A percentile compares a stretch with the other conserved stretches of the same genome.
Conservation (phyloP, 177 flowering plant species). For the Telopea speciosissima region DNA sequence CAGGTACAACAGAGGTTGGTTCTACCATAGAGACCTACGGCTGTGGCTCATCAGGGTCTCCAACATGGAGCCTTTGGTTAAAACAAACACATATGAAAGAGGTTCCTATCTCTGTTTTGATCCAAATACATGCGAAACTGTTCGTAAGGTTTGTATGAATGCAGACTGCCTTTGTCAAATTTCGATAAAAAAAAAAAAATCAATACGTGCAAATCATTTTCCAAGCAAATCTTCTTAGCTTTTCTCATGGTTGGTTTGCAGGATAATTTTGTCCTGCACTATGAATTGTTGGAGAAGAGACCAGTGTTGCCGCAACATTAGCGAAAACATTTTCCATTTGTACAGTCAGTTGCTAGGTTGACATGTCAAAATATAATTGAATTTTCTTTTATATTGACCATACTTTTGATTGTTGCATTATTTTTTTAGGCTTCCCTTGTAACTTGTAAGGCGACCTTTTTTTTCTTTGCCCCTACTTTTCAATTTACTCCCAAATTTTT, state of each 20-base stretch:
- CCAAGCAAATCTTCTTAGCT: background rate
- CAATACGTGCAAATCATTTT: too few species aligned
- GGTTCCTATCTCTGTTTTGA: slow-evolving; percentile 49
- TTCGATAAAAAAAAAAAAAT: background rate
- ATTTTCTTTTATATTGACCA: background rate
- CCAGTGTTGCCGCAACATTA: slow-evolving; percentile 19
- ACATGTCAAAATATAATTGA: background rate
- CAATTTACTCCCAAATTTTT: too few species aligned
- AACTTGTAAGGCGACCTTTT: too few species aligned
- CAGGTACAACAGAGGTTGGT: slow-evolving; percentile 47
- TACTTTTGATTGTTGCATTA: background rate
- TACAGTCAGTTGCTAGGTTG: background rate
- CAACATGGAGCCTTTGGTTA: slow-evolving; percentile 35
- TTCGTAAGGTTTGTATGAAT: slow-evolving; percentile 32
- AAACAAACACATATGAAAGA: slow-evolving; percentile 37
- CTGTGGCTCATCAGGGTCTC: slow-evolving; percentile 36
- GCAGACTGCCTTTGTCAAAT: background rate
- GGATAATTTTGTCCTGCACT: slow-evolving; percentile 27
- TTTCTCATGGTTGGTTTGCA: slow-evolving; percentile 9
- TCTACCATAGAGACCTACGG: slow-evolving; percentile 42
- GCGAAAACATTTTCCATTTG: slow-evolving; percentile 2
- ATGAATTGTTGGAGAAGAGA: slow-evolving; percentile 24
- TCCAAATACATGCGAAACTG: slow-evolving; percentile 41
- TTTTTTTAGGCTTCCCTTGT: background rate
- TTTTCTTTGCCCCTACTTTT: too few species aligned